Evolutionary conservation across 768 basidiomycete genomes (phyloP), one percentile per base, ranked within the genome.

Genomic region (Agrocybe chaxingu): DNA sequence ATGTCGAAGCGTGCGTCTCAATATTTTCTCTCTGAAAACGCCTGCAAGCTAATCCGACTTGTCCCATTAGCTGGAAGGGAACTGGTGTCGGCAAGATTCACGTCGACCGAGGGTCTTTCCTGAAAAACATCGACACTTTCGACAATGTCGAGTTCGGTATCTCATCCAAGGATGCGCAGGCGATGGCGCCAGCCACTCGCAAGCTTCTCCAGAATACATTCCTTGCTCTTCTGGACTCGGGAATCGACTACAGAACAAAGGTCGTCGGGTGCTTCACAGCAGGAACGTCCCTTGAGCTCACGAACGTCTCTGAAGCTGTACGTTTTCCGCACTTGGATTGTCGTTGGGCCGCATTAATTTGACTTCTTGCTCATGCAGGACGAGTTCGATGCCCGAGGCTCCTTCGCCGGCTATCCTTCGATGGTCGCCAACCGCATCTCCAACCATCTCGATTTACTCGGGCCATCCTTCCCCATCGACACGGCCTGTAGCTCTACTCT

Each of bases 401-500:
- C 67, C 1, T 68, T 76, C 36, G 67, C 67, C 7, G 65, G 60
- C 6, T 53, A 57, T 32, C 67, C 71, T 8, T 54, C 62, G 7
- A 70, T 67, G 61, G 60, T 75, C 5, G 71, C 75, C 13, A 76
- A 75, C 58, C 60, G 64, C 32, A 60, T 76, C 34, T 73, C 75
- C 1, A 73, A 76, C 52, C 67, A 71, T 48, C 58, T 75, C 7
- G 70, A 73, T 51, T 52, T 71, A 9, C 41, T 60, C 2, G 78
- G 78, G 9, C 80, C 79, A 9, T 81, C 79, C 3, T 51, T 80
- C 32, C 73, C 77, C 4, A 56, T 72, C 0, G 78, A 81, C 51
- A 78, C 75, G 0, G 76, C 76, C 1, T 80, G 79, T 54, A 78
- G 75, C 33, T 79, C 77, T 13, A 69, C 67, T 11, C 59, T 74